A percentile compares a stretch with the other conserved stretches of the same genome.
These are phyloP conservation scores for Volvox africanus DNA, from an alignment of 139 green algal species.

Conservation along the genomic window DNA sequence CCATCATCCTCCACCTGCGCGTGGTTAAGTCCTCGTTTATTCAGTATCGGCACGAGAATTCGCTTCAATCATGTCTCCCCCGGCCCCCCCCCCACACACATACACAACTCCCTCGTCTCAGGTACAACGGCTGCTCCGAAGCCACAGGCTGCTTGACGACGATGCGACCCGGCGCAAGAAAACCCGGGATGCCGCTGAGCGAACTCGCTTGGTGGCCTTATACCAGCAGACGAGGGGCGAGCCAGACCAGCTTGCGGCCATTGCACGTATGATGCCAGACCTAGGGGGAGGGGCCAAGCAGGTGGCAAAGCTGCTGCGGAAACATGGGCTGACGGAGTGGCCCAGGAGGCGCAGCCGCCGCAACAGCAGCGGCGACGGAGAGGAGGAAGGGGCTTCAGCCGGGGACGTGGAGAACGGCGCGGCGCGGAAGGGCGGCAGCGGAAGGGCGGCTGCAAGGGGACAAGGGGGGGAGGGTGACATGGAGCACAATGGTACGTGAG, in stretches of 20 bases:
- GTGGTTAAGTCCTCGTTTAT: no score
- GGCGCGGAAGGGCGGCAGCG: neutral
- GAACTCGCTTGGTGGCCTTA: constrained; percentile 24
- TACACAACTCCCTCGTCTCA: neutral
- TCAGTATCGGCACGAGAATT: no score
- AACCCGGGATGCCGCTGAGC: constrained; percentile 20
- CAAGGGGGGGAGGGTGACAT: neutral
- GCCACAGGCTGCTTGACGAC: constrained; percentile 40
- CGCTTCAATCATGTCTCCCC: no score
- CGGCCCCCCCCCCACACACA: no score
- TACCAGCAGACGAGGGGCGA: constrained; percentile 30
- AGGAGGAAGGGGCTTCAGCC: neutral
- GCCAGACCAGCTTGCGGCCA: constrained; percentile 45
- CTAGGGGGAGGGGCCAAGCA: constrained; percentile 48
- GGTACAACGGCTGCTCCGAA: constrained; percentile 47
- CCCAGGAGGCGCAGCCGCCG: neutral
- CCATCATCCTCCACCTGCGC: no score
- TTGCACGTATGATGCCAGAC: constrained; percentile 49
- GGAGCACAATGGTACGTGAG: neutral
- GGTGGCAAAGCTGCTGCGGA: constrained; percentile 53
- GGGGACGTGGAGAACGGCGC: neutral
- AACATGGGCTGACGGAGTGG: constrained; percentile 58
- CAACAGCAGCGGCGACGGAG: neutral
- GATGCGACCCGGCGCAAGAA: constrained; percentile 1
- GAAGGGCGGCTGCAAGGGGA: neutral